A percentile compares a stretch with the other conserved stretches of the same genome.
Evolutionary conservation across 257 asterid species (phyloP).

Genomic region (Agastache rugosa): DNA sequence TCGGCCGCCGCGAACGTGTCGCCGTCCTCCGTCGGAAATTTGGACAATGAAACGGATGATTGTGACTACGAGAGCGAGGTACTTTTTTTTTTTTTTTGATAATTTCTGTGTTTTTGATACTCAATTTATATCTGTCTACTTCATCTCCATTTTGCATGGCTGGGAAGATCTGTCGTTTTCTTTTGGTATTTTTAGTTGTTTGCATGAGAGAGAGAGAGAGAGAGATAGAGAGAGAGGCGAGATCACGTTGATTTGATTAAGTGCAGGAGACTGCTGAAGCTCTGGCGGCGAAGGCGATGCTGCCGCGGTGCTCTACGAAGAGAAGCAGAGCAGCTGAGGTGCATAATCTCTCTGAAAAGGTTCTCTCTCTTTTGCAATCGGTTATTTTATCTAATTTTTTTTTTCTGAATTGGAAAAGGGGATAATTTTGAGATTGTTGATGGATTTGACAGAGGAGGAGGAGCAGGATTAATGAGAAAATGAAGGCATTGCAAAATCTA

Average conservation of each 20-base stretch:
- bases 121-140: neutral
- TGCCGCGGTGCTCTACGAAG: constrained; percentile 56
- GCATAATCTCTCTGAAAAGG: constrained; percentile 84
- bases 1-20: constrained; percentile 38
- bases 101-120: neutral
- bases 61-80: constrained; percentile 87
- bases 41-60: constrained; percentile 59
- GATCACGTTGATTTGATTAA: neutral
- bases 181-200: neutral
- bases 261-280: constrained; percentile 58
- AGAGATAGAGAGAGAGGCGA: neutral
- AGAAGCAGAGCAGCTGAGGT: constrained; percentile 88
- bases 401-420: neutral
- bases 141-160: constrained; percentile 14
- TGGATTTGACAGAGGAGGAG: constrained; percentile 66
- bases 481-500: constrained; percentile 82
- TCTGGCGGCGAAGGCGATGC: constrained; percentile 40
- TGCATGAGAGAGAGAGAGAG: neutral
- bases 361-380: constrained; percentile 2
- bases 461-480: constrained; percentile 82
- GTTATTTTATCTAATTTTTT: neutral
- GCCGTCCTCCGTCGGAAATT: constrained; percentile 52
- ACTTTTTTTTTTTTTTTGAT: neutral
- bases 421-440: neutral
- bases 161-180: neutral